Evolutionary conservation across 2,329 filamentous ascomycete species (phyloP).

Genomic region (Exophiala phaeomuriformis): DNA sequence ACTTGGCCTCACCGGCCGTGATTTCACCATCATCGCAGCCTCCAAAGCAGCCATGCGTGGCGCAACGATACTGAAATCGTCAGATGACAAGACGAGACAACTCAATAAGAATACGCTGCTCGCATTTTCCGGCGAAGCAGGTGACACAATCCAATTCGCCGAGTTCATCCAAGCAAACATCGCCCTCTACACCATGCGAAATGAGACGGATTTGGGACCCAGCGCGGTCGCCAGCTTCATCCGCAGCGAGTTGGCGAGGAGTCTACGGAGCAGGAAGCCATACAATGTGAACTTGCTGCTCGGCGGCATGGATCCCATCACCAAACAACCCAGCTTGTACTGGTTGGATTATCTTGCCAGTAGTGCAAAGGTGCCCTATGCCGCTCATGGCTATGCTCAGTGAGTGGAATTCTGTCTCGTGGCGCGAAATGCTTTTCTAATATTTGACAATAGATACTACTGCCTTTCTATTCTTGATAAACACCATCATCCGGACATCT

Average conservation of each 20-base stretch:
- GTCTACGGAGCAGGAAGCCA: slow-evolving; percentile 82
- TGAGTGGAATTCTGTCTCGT: slow-evolving; percentile 41
- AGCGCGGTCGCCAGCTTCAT: slow-evolving; percentile 88
- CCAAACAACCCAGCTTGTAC: slow-evolving; percentile 82
- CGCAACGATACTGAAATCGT: slow-evolving; percentile 86
- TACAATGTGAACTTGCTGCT: slow-evolving; percentile 96
- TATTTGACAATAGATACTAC: slow-evolving; percentile 64
- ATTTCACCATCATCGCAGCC: slow-evolving; percentile 95
- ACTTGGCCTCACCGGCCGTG: slow-evolving; percentile 95
- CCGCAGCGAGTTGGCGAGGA: slow-evolving; percentile 83
- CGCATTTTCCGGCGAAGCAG: slow-evolving; percentile 91
- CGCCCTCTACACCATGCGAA: slow-evolving; percentile 97
- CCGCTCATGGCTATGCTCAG: slow-evolving; percentile 97
- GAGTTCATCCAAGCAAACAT: slow-evolving; percentile 99
- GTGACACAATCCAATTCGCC: slow-evolving; percentile 97
- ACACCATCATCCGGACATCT: slow-evolving; percentile 94
- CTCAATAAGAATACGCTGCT: slow-evolving; percentile 93
- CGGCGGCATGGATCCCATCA: slow-evolving; percentile 87
- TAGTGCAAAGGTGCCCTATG: slow-evolving; percentile 81
- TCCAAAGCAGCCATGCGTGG: slow-evolving; percentile 98
- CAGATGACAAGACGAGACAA: slow-evolving; percentile 90
- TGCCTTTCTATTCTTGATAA: slow-evolving; percentile 96
- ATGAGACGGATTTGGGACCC: slow-evolving; percentile 84
- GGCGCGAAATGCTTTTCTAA: slow-evolving; percentile 18
- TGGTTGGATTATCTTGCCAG: slow-evolving; percentile 97